phyloP scores from a whole-genome alignment of 2,329 filamentous ascomycete genomes.

The Epichloe typhina region DNA sequence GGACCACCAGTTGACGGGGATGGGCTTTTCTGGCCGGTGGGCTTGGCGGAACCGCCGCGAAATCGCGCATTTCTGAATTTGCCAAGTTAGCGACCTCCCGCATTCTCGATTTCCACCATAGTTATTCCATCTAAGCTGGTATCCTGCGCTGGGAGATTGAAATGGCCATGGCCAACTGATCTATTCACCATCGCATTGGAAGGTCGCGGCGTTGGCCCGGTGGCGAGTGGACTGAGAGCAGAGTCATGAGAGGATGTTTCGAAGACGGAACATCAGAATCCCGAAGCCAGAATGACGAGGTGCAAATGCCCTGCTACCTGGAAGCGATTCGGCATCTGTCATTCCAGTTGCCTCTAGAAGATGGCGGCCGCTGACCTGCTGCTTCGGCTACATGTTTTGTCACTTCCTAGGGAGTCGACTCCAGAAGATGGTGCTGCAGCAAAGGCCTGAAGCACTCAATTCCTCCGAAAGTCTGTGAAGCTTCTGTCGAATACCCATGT shows the following conservation, averaged over 20 bases:
- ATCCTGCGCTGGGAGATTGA: background rate
- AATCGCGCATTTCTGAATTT: slow-evolving; percentile 41
- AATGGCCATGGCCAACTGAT: background rate
- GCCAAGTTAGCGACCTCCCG: slow-evolving; percentile 13
- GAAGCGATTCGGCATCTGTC: background rate
- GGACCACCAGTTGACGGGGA: slow-evolving; percentile 33
- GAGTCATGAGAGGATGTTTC: background rate
- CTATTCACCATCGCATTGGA: background rate
- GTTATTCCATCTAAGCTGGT: background rate
- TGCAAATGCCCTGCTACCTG: background rate
- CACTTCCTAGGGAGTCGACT: no score
- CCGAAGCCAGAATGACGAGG: background rate
- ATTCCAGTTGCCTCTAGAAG: background rate
- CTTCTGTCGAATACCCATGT: background rate
- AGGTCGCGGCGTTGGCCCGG: background rate
- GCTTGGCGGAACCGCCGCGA: slow-evolving; percentile 40
- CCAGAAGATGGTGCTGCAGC: background rate
- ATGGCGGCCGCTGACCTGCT: background rate
- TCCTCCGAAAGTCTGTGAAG: no score
- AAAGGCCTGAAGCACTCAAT: background rate
- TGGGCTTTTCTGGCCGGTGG: slow-evolving; percentile 39
- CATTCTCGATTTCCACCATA: background rate
- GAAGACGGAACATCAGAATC: background rate
- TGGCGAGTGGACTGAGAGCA: background rate
- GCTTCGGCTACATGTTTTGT: background rate